Conservation (phyloP, 2,329 filamentous ascomycete genomes). For the Aspergillus sp. region DNA sequence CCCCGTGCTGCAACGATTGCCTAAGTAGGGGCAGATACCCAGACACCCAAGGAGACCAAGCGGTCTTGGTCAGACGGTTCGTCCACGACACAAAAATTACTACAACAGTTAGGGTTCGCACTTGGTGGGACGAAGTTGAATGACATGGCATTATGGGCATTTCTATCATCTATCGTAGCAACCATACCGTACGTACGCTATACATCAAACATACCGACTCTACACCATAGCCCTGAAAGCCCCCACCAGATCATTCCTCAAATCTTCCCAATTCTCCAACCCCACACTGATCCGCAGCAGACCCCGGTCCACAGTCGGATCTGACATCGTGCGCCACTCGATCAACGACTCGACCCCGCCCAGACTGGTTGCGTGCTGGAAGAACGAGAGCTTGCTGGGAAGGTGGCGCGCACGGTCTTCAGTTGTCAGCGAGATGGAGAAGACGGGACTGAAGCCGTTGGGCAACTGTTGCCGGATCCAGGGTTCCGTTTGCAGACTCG, state of each 20-base stretch:
- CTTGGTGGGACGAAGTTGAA: too few relatives aligned
- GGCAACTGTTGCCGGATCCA: slow-evolving; percentile 91
- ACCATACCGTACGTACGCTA: background rate
- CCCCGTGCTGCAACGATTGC: background rate
- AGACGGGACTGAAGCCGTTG: slow-evolving; percentile 80
- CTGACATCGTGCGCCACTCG: slow-evolving; percentile 91
- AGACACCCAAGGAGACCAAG: too few relatives aligned
- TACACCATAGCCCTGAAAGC: slow-evolving; percentile 41
- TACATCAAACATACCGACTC: slow-evolving; percentile 39
- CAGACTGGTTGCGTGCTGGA: slow-evolving; percentile 90
- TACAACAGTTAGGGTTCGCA: too few relatives aligned
- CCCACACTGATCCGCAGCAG: slow-evolving; percentile 78
- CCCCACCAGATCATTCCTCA: slow-evolving; percentile 64
- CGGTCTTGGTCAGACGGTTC: too few relatives aligned
- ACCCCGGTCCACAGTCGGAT: slow-evolving; percentile 60
- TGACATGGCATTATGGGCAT: too few relatives aligned
- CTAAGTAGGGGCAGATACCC: background rate
- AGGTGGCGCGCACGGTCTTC: slow-evolving; percentile 56
- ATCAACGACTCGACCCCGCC: slow-evolving; percentile 93
- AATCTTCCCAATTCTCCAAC: slow-evolving; percentile 76
- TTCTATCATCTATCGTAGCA: background rate
- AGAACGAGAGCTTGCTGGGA: slow-evolving; percentile 70
- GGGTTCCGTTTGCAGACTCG: slow-evolving; percentile 63
- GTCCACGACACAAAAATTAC: too few relatives aligned
- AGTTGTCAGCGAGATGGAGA: slow-evolving; percentile 60